These are phyloP conservation scores for Cryptococcus depauperatus DNA, from an alignment of 1,284 basidiomycete species.

Conservation along the genomic window DNA sequence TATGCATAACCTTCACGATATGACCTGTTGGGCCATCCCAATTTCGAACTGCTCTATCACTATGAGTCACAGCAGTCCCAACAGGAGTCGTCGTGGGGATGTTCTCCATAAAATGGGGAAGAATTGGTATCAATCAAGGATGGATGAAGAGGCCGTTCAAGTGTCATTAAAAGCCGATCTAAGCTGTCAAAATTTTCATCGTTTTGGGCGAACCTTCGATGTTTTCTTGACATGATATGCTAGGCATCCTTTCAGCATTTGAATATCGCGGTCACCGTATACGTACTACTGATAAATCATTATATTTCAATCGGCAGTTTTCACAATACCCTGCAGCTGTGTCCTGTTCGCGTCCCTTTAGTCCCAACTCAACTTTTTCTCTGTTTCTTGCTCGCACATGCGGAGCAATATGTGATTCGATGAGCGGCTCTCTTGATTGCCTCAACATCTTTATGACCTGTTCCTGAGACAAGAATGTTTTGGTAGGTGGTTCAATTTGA, in stretches of 20 bases:
- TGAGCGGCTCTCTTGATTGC: constrained; percentile 23
- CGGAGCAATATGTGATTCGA: constrained; percentile 15
- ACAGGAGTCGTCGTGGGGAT: constrained; percentile 7
- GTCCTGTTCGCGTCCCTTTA: constrained; percentile 62
- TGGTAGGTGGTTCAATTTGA: constrained; percentile 6
- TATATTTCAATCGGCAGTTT: constrained; percentile 85
- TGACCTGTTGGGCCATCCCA: too few species aligned
- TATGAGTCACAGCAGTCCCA: too few species aligned
- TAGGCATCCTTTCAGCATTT: constrained; percentile 38
- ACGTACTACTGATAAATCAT: constrained; percentile 74
- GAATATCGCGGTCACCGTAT: background rate
- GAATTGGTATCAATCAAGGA: constrained; percentile 8
- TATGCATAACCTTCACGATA: too few species aligned
- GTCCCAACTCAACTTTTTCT: constrained; percentile 29
- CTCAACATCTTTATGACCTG: constrained; percentile 37
- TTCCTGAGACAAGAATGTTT: constrained; percentile 34
- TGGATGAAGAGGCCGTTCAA: constrained; percentile 56
- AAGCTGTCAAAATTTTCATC: constrained; percentile 72
- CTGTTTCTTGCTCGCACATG: constrained; percentile 31
- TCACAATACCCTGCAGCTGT: constrained; percentile 85
- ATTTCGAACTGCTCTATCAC: too few species aligned
- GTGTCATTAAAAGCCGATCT: constrained; percentile 66
- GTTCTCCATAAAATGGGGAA: constrained; percentile 10
- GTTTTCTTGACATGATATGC: constrained; percentile 70
- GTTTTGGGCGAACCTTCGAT: constrained; percentile 78